These are phyloP conservation scores for Breviolum minutum DNA, from an alignment of 73 alveolate species.

Conservation along the genomic window DNA sequence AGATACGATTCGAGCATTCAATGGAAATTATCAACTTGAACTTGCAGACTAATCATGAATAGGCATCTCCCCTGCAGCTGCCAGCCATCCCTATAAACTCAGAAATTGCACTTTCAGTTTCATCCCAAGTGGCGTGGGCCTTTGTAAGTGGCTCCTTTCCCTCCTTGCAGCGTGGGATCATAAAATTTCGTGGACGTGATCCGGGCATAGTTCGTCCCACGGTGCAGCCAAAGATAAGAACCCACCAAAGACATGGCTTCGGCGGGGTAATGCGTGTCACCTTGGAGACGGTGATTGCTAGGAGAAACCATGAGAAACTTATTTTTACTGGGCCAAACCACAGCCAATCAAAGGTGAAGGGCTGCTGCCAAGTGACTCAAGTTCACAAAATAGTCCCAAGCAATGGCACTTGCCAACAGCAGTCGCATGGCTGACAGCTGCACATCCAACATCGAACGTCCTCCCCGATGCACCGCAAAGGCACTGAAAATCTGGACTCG, in stretches of 20 bases:
- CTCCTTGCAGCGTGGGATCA: constrained; percentile 91
- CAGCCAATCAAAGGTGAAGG: not conserved
- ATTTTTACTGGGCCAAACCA: not conserved
- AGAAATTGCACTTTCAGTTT: not conserved
- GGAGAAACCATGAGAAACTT: not conserved
- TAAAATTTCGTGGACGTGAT: constrained; percentile 91
- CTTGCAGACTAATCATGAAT: too few species aligned
- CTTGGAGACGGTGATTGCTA: not conserved
- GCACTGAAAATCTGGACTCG: constrained; percentile 81
- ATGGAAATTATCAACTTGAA: too few species aligned
- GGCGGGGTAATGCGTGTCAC: constrained; percentile 86
- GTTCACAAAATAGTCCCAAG: constrained; percentile 87
- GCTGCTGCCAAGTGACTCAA: constrained; percentile 19
- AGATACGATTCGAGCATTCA: too few species aligned
- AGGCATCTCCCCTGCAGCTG: too few species aligned
- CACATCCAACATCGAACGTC: constrained; percentile 84
- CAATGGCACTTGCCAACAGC: constrained; percentile 78
- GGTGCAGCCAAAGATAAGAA: constrained; percentile 67
- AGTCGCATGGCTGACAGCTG: constrained; percentile 43
- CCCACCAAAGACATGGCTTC: constrained; percentile 31
- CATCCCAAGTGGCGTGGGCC: constrained; percentile 51
- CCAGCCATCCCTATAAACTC: too few species aligned
- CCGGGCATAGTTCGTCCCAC: constrained; percentile 53
- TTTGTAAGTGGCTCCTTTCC: constrained; percentile 39
- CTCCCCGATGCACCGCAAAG: constrained; percentile 86